phyloP scores from a whole-genome alignment of 495 filamentous ascomycete species.

The Hypomontagnella submonticulosa region DNA sequence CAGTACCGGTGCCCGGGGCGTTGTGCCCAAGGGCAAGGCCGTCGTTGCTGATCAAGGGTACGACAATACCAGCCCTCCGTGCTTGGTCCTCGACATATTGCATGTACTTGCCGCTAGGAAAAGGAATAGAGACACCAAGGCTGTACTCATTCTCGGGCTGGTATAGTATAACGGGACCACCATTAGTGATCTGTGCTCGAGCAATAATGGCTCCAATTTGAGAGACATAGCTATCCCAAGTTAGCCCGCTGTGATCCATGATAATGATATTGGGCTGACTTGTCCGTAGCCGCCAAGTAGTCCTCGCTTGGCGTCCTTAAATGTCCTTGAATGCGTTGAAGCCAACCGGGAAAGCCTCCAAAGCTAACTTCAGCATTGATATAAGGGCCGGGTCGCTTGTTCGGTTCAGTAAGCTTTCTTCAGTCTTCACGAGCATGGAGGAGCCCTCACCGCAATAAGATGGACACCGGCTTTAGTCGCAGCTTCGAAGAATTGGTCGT shows the following conservation, averaged over 20 bases:
- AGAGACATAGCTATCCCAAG: constrained; percentile 53
- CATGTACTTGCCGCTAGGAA: constrained; percentile 73
- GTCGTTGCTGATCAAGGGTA: constrained; percentile 83
- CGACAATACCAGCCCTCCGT: constrained; percentile 74
- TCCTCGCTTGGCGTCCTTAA: constrained; percentile 68
- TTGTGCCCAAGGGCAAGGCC: constrained; percentile 66
- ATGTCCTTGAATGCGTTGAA: constrained; percentile 69
- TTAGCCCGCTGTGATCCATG: constrained; percentile 2
- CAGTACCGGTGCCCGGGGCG: constrained; percentile 70
- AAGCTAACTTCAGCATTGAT: constrained; percentile 66
- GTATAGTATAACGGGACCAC: constrained; percentile 78
- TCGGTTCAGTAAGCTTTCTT: constrained; percentile 72
- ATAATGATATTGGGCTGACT: constrained; percentile 37
- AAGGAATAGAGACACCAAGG: constrained; percentile 33
- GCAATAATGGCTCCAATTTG: constrained; percentile 72
- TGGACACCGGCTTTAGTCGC: constrained; percentile 77
- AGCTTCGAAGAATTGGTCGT: constrained; percentile 77
- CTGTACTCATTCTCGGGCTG: constrained; percentile 86
- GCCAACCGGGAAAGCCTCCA: constrained; percentile 54
- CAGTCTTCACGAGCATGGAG: constrained; percentile 69
- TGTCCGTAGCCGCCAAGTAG: constrained; percentile 74
- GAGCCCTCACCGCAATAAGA: constrained; percentile 76
- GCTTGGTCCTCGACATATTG: constrained; percentile 74
- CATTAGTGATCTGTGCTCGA: constrained; percentile 79
- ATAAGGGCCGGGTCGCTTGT: constrained; percentile 64